Evolutionary conservation across 1,139 yeast species (phyloP).

Genomic region (Sugiyamaella novakii): DNA sequence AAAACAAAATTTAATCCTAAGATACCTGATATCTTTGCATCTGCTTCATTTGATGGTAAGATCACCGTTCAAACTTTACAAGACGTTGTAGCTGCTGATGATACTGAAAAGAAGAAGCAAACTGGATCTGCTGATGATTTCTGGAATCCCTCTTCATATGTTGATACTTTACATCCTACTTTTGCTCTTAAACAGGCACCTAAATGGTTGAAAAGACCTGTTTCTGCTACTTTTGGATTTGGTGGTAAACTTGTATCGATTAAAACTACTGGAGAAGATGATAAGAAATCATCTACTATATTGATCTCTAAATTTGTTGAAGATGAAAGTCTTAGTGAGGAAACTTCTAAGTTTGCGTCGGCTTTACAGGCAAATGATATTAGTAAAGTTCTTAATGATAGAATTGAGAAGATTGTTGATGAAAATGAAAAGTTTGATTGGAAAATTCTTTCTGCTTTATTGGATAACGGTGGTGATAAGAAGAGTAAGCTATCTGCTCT

Average conservation of each 20-base stretch:
- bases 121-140: constrained; percentile 64
- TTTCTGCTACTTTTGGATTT: constrained; percentile 82
- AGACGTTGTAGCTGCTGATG: constrained; percentile 52
- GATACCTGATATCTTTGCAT: constrained; percentile 89
- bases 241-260: constrained; percentile 85
- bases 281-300: constrained; percentile 46
- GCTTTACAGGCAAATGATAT: constrained; percentile 54
- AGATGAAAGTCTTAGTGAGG: constrained; percentile 42
- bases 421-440: constrained; percentile 69
- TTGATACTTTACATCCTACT: constrained; percentile 67
- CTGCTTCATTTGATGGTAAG: constrained; percentile 91
- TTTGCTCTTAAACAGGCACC: constrained; percentile 81
- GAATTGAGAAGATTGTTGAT: constrained; percentile 32
- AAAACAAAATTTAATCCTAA: constrained; percentile 82
- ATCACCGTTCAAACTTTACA: constrained; percentile 83
- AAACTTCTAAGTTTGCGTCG: constrained; percentile 51
- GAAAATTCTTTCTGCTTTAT: constrained; percentile 64
- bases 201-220: constrained; percentile 78
- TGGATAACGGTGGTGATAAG: constrained; percentile 35
- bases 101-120: constrained; percentile 11
- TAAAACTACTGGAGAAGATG: constrained; percentile 42
- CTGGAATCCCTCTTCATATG: constrained; percentile 72
- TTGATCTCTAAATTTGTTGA: constrained; percentile 54
- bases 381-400: constrained; percentile 27
- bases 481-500: constrained; percentile 19